A percentile compares a stretch with the other conserved stretches of the same genome.
Evolutionary conservation across 805 yeast genomes (phyloP).

Genomic region (Candida sphagnicola): DNA sequence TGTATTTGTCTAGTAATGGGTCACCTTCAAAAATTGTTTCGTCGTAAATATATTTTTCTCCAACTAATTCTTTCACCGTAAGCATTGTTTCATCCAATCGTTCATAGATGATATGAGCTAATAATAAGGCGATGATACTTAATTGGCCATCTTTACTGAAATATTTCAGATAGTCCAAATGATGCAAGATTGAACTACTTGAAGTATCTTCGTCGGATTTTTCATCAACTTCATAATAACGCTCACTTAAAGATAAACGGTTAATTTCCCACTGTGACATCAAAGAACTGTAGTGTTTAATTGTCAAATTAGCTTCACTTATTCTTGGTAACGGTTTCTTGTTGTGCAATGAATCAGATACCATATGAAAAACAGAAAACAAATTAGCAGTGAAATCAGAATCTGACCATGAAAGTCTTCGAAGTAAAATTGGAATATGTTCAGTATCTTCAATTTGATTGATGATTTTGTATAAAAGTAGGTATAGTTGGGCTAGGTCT

Average conservation of each 20-base stretch:
- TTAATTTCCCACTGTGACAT: conserved; percentile 25
- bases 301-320: conserved; percentile 25
- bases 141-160: conserved; percentile 29
- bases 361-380: conserved; percentile 27
- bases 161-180: conserved; percentile 21
- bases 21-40: conserved; percentile 1
- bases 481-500: conserved; percentile 25
- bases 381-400: conserved; percentile 23
- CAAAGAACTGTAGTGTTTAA: conserved; percentile 25
- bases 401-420: conserved; percentile 28
- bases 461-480: conserved; percentile 17
- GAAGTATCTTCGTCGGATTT: conserved; percentile 1
- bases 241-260: conserved; percentile 19
- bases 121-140: conserved; percentile 21
- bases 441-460: conserved; percentile 24
- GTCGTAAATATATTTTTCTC: conserved; percentile 20
- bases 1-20: not conserved
- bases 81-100: conserved; percentile 27
- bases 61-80: conserved; percentile 27
- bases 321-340: conserved; percentile 26
- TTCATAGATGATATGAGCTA: conserved; percentile 27
- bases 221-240: conserved; percentile 14
- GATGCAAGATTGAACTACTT: conserved; percentile 13
- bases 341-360: conserved; percentile 22
- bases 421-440: conserved; percentile 16